Evolutionary conservation across 2,329 filamentous ascomycete genomes (phyloP), one percentile per base, ranked within the genome.

Genomic region (Gaeumannomyces sp.): DNA sequence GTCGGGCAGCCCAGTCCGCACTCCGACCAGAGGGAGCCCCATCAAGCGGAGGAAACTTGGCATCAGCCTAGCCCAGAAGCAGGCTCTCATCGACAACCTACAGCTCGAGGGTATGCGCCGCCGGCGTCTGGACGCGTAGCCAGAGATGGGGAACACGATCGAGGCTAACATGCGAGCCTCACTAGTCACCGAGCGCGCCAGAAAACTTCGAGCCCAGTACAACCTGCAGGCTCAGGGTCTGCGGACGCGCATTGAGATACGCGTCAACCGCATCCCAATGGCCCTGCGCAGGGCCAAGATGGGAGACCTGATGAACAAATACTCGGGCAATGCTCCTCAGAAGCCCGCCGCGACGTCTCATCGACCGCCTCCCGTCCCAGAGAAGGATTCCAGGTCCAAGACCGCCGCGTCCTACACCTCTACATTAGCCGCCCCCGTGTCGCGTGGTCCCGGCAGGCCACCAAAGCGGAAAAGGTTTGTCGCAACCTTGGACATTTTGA

Each of bases 211-310:
- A 71, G 90, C 93, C 8, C 93, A 96, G 75, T 97, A 96, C 79
- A 89, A 90, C 66, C 84, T 96, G 13, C 93, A 97, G 76, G 91
- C 93, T 28, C 90, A 94, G 75, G 91, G 91, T 68, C 83, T 98
- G 56, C 86, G 90, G 67, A 89, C 92, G 66, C 89, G 94, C 67
- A 89, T 99, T 63, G 93, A 97, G 76, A 90, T 96, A 78, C 91
- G 95, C 77, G 85, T 98, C 75, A 97, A 97, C 74, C 89, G 95
- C 64, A 95, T 98, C 63, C 95, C 95, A 10, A 85, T 87, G 70
- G 84, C 88, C 22, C 79, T 97, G 68, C 88, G 94, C 66, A 91
- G 89, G 72, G 83, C 87, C 67, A 96, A 86, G 65, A 94, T 99
- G 83, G 87, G 88, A 65, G 93, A 97, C 59, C 81, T 98, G 11